Conservation (phyloP, 2,329 filamentous ascomycete species). For the Rutstroemia sp. region DNA sequence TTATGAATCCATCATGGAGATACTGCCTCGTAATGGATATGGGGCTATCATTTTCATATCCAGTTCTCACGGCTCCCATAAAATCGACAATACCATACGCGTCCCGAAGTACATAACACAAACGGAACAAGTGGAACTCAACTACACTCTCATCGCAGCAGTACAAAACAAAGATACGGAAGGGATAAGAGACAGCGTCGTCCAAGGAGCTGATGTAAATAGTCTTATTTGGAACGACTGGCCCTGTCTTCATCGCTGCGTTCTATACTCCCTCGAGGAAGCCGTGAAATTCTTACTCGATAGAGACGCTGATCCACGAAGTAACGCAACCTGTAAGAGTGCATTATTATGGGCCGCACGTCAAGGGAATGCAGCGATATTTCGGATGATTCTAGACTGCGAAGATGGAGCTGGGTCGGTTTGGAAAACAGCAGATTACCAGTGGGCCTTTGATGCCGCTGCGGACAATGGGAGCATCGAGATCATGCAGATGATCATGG, state of each 20-base stretch:
- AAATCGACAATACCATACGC: neutral
- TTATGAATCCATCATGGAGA: slow-evolving; percentile 12
- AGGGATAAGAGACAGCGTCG: slow-evolving; percentile 9
- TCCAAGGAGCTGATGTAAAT: slow-evolving; percentile 16
- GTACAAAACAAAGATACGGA: slow-evolving; percentile 9
- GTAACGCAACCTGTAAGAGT: slow-evolving; percentile 9
- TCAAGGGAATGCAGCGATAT: slow-evolving; percentile 22
- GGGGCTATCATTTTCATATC: slow-evolving; percentile 6
- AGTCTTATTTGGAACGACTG: slow-evolving; percentile 12
- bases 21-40: slow-evolving; percentile 13
- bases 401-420: slow-evolving; percentile 34
- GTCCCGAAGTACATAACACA: slow-evolving; percentile 1
- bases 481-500: slow-evolving; percentile 14
- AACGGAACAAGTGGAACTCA: neutral
- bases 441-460: slow-evolving; percentile 13
- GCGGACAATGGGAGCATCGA: slow-evolving; percentile 14
- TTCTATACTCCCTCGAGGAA: slow-evolving; percentile 16
- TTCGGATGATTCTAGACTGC: slow-evolving; percentile 30
- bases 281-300: slow-evolving; percentile 18
- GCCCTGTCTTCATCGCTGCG: slow-evolving; percentile 17
- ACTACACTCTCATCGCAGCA: slow-evolving; percentile 10
- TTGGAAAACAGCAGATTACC: slow-evolving; percentile 23
- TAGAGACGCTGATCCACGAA: slow-evolving; percentile 16
- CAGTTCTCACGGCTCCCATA: neutral
- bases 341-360: slow-evolving; percentile 19